Evolutionary conservation across 139 green algal species (phyloP), one percentile per base, ranked within the genome.

Genomic region (Tetradesmus obliquus): DNA sequence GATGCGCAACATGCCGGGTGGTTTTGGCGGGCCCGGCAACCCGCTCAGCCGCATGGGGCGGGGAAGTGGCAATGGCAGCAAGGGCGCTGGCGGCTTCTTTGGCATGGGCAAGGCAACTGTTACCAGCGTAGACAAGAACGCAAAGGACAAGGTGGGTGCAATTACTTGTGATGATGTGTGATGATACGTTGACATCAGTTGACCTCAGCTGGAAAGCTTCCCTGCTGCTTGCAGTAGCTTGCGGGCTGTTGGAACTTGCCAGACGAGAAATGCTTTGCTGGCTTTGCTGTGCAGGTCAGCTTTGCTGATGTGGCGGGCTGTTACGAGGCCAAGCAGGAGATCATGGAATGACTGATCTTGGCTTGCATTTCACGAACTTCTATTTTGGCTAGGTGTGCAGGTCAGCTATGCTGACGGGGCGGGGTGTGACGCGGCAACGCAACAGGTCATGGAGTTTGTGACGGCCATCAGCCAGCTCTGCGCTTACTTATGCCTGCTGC

Each of bases 281-380:
- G n/a, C n/a, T n/a, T n/a, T n/a, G 6, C 15, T 79, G 6, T 82
- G 60, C 60, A 93, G 86, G 90, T 93, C 10, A 84, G 94, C 57
- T 99, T 99, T 93, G 97, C 97, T 93, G 97, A 99, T 90, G 98
- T 99, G 71, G 98, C 98, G 32, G 98, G 98, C 13, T 99, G 97
- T 92, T 97, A 99, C 87, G 98, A 99, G 93, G 98, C 98, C 55
- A 99, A 99, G 96, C 88, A 74, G 45, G 97, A 99, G 94, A 97
- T 99, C 91, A 98, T 99, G 97, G 3, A 32, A 12, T 62, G 81
- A 8, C n/a, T n/a, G n/a, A n/a, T n/a, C n/a, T n/a, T n/a, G n/a
- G n/a, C n/a, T n/a, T n/a, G n/a, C n/a, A n/a, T n/a, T n/a, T n/a
- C n/a, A n/a, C n/a, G n/a, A n/a, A n/a, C n/a, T n/a, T n/a, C n/a